phyloP scores from a whole-genome alignment of 495 filamentous ascomycete species.

The Cercophora scortea region DNA sequence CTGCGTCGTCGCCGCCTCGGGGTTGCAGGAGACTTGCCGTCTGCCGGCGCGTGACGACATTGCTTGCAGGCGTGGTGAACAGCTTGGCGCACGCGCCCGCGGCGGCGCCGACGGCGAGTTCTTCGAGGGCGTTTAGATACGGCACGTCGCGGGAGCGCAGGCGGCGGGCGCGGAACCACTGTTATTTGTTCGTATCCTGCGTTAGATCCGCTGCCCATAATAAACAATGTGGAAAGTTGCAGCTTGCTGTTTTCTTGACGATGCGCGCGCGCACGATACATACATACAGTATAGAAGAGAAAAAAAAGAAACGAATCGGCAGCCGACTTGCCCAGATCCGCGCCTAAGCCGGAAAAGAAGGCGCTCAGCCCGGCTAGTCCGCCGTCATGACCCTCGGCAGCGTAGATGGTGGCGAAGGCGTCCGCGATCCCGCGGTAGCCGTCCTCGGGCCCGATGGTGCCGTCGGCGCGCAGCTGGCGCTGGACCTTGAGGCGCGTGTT shows the following conservation, averaged over 20 bases:
- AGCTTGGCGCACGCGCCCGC: slow-evolving; percentile 73
- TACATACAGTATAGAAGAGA: slow-evolving; percentile 57
- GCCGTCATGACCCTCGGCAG: slow-evolving; percentile 60
- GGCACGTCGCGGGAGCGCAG: slow-evolving; percentile 28
- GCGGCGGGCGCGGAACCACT: slow-evolving; percentile 49
- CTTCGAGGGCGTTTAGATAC: slow-evolving; percentile 58
- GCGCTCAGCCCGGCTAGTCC: slow-evolving; percentile 52
- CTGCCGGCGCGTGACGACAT: slow-evolving; percentile 78
- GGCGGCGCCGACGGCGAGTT: slow-evolving; percentile 66
- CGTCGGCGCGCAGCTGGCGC: slow-evolving; percentile 44
- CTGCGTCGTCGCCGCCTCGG: not conserved
- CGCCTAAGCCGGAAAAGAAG: slow-evolving; percentile 67
- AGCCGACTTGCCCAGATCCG: slow-evolving; percentile 66
- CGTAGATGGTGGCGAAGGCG: slow-evolving; percentile 66
- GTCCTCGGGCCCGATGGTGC: slow-evolving; percentile 23
- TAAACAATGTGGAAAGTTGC: too few relatives aligned
- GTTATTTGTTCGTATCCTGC: not conserved
- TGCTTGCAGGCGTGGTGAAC: slow-evolving; percentile 75
- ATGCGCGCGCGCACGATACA: too few relatives aligned
- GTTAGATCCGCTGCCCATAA: too few relatives aligned
- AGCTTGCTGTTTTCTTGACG: too few relatives aligned
- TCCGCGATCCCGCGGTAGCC: slow-evolving; percentile 55
- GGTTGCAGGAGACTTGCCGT: slow-evolving; percentile 45
- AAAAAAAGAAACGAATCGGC: slow-evolving; percentile 80
- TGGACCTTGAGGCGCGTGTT: slow-evolving; percentile 82